phyloP scores from a whole-genome alignment of 805 yeast genomes.

The Pichia phayaonensis region DNA sequence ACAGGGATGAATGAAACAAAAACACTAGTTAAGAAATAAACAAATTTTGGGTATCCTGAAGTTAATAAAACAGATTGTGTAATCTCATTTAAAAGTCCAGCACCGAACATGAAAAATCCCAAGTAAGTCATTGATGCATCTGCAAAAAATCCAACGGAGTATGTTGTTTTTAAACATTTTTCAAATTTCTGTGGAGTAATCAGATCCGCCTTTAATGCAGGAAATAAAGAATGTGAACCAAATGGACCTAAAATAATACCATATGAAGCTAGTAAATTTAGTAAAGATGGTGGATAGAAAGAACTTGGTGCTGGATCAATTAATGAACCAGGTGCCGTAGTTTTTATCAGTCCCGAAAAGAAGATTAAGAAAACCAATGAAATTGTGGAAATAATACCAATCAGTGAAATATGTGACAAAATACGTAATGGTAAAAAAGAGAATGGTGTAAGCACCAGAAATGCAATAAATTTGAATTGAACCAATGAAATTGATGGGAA shows the following conservation, averaged over 20 bases:
- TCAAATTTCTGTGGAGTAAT: slow-evolving; percentile 56
- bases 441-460: slow-evolving; percentile 69
- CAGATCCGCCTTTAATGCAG: slow-evolving; percentile 70
- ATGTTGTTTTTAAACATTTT: slow-evolving; percentile 47
- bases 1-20: slow-evolving; percentile 75
- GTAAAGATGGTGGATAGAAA: slow-evolving; percentile 32
- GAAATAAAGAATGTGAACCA: slow-evolving; percentile 82
- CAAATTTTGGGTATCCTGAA: slow-evolving; percentile 57
- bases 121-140: slow-evolving; percentile 55
- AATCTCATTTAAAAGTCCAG: slow-evolving; percentile 57
- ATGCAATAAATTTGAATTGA: slow-evolving; percentile 60
- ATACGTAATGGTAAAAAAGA: slow-evolving; percentile 55
- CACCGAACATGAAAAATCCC: slow-evolving; percentile 80
- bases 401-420: slow-evolving; percentile 44
- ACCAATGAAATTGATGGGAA: slow-evolving; percentile 45
- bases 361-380: slow-evolving; percentile 40
- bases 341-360: slow-evolving; percentile 38
- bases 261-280: slow-evolving; percentile 40
- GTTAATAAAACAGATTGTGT: slow-evolving; percentile 68
- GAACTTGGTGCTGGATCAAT: slow-evolving; percentile 37
- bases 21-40: slow-evolving; percentile 49
- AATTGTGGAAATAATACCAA: slow-evolving; percentile 51
- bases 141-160: slow-evolving; percentile 47
- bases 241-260: slow-evolving; percentile 72
- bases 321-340: slow-evolving; percentile 47